A percentile compares a stretch with the other conserved stretches of the same genome.
phyloP scores from a whole-genome alignment of 2,329 filamentous ascomycete genomes.

The Emmonsiellopsis sp. region DNA sequence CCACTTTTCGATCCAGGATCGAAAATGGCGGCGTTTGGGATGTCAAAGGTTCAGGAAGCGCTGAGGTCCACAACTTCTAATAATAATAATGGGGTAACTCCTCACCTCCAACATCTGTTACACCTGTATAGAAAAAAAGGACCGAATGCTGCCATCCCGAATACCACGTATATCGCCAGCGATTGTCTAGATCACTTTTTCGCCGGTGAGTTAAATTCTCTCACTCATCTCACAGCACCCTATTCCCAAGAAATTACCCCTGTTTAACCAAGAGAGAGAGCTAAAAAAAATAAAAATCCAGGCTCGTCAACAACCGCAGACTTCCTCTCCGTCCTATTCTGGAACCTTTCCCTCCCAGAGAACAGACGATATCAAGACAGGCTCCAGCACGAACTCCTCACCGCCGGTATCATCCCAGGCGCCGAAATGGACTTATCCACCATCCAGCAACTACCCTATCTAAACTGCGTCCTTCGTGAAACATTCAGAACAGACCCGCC shows the following conservation, averaged over 20 bases:
- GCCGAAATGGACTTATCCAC: slow-evolving; percentile 1
- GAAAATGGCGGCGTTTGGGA: slow-evolving; percentile 7
- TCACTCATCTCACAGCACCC: neutral
- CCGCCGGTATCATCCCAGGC: slow-evolving; percentile 1
- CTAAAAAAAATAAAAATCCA: neutral
- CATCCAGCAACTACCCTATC: slow-evolving; percentile 16
- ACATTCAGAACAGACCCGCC: slow-evolving; percentile 34
- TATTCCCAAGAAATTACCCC: neutral
- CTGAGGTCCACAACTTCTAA: neutral
- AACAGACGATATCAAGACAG: slow-evolving; percentile 9
- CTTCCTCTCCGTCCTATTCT: slow-evolving; percentile 10
- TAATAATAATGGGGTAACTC: neutral
- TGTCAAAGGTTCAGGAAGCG: slow-evolving; percentile 8
- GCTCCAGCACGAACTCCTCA: slow-evolving; percentile 12
- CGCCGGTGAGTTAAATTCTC: slow-evolving; percentile 7
- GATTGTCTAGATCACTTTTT: slow-evolving; percentile 14
- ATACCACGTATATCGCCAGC: slow-evolving; percentile 12
- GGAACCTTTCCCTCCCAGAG: slow-evolving; percentile 12
- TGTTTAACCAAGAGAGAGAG: too few relatives aligned
- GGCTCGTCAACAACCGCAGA: slow-evolving; percentile 10
- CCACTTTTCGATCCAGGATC: slow-evolving; percentile 1
- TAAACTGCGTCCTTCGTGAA: slow-evolving; percentile 37
- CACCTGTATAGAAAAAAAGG: slow-evolving; percentile 9
- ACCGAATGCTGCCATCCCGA: slow-evolving; percentile 5
- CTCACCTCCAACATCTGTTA: slow-evolving; percentile 11